Percentiles rank a stretch among this genome's conserved stretches.
These are phyloP conservation scores for Fallopia convolvulus DNA, from an alignment of 148 eudicot genomes.

Conservation along the genomic window DNA sequence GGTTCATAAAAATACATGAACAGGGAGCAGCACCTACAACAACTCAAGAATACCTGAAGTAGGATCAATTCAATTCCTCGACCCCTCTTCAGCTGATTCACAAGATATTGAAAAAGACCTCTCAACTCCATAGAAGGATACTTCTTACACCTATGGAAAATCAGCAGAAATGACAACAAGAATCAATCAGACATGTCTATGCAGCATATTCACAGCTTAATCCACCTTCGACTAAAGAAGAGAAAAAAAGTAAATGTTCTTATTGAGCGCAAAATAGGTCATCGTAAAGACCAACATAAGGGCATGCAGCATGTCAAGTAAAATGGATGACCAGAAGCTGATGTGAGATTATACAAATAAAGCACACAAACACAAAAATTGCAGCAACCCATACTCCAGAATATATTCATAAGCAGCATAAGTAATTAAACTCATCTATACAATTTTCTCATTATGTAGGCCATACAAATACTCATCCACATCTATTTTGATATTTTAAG, in stretches of 20 bases:
- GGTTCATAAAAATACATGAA: not conserved
- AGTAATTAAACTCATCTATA: no score
- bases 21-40: not conserved
- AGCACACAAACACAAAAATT: not conserved
- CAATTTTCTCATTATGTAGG: not conserved
- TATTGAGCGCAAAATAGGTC: not conserved
- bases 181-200: not conserved
- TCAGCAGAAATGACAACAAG: slow-evolving; percentile 12
- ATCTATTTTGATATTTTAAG: no score
- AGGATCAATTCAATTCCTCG: slow-evolving; percentile 89
- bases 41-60: slow-evolving; percentile 51
- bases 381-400: not conserved
- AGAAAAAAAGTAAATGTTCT: not conserved
- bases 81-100: slow-evolving; percentile 90
- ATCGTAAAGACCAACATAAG: not conserved
- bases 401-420: not conserved
- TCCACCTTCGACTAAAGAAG: not conserved
- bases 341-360: not conserved
- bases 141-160: slow-evolving; percentile 75
- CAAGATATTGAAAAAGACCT: slow-evolving; percentile 96
- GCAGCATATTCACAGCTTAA: not conserved
- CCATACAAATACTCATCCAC: not conserved
- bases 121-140: slow-evolving; percentile 98
- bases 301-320: not conserved
- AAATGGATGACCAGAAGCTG: not conserved